A percentile compares a stretch with the other conserved stretches of the same genome.
Evolutionary conservation across 225 moss, liverwort and hornwort species (phyloP).

Genomic region (Asterella californica): DNA sequence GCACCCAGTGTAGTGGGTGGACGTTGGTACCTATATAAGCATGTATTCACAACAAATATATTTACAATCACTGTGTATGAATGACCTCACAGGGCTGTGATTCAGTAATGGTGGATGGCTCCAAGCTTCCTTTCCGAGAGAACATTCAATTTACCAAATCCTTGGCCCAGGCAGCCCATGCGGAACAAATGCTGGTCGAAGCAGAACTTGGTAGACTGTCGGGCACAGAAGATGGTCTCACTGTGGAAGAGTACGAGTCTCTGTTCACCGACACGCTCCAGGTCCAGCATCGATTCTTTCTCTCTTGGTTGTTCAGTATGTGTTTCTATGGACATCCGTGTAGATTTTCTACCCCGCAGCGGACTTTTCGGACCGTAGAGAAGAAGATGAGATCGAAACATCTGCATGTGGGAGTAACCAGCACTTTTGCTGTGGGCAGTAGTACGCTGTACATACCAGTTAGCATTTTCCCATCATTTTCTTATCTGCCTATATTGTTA

Average conservation of each 20-base stretch:
- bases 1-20: not conserved
- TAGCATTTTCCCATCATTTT: too few relatives aligned
- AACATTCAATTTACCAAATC: conserved; percentile 61
- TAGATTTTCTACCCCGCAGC: not conserved
- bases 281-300: conserved; percentile 28
- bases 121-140: conserved; percentile 59
- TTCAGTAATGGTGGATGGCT: conserved; percentile 89
- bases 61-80: not conserved
- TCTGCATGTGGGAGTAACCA: not conserved
- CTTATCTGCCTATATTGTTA: too few relatives aligned
- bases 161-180: conserved; percentile 57
- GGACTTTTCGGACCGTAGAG: not conserved
- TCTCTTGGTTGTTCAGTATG: not conserved
- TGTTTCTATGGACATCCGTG: not conserved
- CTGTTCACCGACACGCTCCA: conserved; percentile 67
- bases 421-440: not conserved
- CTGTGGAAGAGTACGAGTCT: conserved; percentile 76
- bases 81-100: conserved; percentile 62
- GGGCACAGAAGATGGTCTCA: conserved; percentile 88
- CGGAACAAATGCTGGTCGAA: conserved; percentile 59
- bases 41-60: not conserved
- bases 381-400: not conserved
- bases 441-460: too few relatives aligned
- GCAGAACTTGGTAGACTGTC: conserved; percentile 92
- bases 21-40: too few relatives aligned